phyloP scores from a whole-genome alignment of 805 yeast species.

The Yamadazyma sp. region DNA sequence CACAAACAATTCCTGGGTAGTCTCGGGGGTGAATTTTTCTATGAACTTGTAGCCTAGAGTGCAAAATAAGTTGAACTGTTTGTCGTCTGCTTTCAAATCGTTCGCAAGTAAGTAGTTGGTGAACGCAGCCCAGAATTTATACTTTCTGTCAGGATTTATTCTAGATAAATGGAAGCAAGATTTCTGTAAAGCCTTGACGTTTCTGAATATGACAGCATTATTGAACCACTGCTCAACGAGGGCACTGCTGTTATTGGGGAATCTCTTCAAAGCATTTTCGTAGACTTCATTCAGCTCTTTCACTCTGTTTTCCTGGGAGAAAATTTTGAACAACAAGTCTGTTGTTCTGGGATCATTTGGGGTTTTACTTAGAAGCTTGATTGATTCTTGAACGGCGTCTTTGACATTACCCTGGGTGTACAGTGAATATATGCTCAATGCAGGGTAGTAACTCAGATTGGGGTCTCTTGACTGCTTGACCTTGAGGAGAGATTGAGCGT shows the following conservation, averaged over 20 bases:
- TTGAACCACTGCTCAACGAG: slow-evolving; percentile 59
- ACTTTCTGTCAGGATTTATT: slow-evolving; percentile 25
- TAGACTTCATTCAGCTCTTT: slow-evolving; percentile 48
- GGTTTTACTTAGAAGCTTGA: slow-evolving; percentile 28
- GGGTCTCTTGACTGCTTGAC: slow-evolving; percentile 57
- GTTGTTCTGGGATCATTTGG: slow-evolving; percentile 60
- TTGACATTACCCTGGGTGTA: slow-evolving; percentile 31
- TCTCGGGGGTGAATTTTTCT: slow-evolving; percentile 49
- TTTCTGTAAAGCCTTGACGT: slow-evolving; percentile 54
- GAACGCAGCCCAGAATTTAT: slow-evolving; percentile 57
- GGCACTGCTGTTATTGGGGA: slow-evolving; percentile 43
- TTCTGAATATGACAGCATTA: slow-evolving; percentile 45
- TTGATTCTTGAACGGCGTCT: slow-evolving; percentile 33
- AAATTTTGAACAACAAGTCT: slow-evolving; percentile 46
- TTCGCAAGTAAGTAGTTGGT: slow-evolving; percentile 45
- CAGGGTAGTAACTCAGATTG: slow-evolving; percentile 52
- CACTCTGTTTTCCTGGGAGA: slow-evolving; percentile 32
- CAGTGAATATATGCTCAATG: slow-evolving; percentile 38
- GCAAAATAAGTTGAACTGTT: slow-evolving; percentile 55
- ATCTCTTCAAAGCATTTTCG: slow-evolving; percentile 58
- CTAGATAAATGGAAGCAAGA: slow-evolving; percentile 44
- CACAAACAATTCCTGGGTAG: slow-evolving; percentile 68
- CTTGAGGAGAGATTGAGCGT: slow-evolving; percentile 51
- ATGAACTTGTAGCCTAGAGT: slow-evolving; percentile 60
- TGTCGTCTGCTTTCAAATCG: slow-evolving; percentile 22